Conservation (phyloP, 441 rosid species). For the Aquilaria agallochum region DNA sequence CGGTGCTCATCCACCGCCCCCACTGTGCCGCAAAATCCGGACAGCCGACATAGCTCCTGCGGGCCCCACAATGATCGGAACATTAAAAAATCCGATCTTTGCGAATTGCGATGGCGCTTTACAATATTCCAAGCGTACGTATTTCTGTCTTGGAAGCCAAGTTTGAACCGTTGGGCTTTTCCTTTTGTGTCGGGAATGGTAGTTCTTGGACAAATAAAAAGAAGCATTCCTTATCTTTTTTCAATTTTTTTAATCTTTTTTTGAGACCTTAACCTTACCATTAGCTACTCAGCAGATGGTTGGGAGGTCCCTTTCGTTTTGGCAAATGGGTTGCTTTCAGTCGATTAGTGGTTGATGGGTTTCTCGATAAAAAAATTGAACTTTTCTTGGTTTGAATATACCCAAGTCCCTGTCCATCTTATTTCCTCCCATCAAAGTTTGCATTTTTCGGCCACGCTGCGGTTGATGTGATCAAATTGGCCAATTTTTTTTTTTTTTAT, state of each 20-base stretch:
- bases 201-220: too few species aligned
- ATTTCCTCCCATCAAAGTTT: conserved; percentile 17
- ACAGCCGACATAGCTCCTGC: conserved; percentile 23
- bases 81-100: conserved; percentile 27
- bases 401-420: conserved; percentile 16
- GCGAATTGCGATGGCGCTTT: conserved; percentile 1
- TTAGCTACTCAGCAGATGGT: conserved; percentile 24
- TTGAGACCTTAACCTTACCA: conserved; percentile 15
- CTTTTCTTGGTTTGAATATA: too few species aligned
- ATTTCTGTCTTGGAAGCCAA: conserved; percentile 51
- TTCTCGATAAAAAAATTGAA: background rate
- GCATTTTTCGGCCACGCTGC: conserved; percentile 19
- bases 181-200: background rate
- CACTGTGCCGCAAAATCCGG: conserved; percentile 15
- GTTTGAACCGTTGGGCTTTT: conserved; percentile 16
- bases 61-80: conserved; percentile 15
- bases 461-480: conserved; percentile 10
- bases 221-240: background rate
- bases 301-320: conserved; percentile 58
- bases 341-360: conserved; percentile 42
- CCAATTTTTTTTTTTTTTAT: background rate
- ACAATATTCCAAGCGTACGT: conserved; percentile 13
- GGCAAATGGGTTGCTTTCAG: conserved; percentile 58
- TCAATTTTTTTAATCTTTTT: conserved; percentile 10
- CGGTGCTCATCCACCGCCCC: background rate